Evolutionary conservation across 306 rosid genomes (phyloP), one percentile per base, ranked within the genome.

Genomic region (Carpinus viminea): DNA sequence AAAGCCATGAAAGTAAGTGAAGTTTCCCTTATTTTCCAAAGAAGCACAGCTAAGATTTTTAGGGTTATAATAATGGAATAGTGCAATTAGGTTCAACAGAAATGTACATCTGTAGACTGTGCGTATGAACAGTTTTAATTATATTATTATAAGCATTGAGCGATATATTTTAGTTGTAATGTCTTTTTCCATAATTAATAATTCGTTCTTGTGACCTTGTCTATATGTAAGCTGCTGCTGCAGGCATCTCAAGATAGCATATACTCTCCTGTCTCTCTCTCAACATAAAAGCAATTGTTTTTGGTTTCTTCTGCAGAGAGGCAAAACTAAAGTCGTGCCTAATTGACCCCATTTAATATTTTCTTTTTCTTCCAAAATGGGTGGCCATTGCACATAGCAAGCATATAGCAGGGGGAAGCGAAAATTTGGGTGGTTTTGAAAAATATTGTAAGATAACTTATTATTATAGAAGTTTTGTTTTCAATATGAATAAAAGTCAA

Each of bases 181-280:
- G 77, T 60, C 81, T 68, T 51, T 76, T 73, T 80, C 84, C 70
- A 48, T 13, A 13, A 18, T 46, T 17, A 74, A 51, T 61, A 45
- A 24, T 28, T 75, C 75, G 16, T 83, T 79, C 76, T 59, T 76
- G 31, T 68, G 82, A 55, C 81, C 83, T 90, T 93, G 97, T 87
- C 91, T 85, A 57, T 82, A 78, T 83, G 88, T 75, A 76, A 69
- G 65, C 77, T 78, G 75, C 69, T 82, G 70, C 47, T 69, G 56
- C 50, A 64, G 85, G 96, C 77, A 91, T 93, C 88, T 89, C 82
- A 61, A 36, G 68, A 76, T 62, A 79, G 93, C 81, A 87, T 91
- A 85, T 81, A 81, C 74, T 78, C 79, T 28, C 81, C 72, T 70
- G 17, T 26, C 18, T 53, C 81, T 86, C 70, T 76, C 45, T 34